Conservation (phyloP, 345 rosid species). For the Sonneratia alba region DNA sequence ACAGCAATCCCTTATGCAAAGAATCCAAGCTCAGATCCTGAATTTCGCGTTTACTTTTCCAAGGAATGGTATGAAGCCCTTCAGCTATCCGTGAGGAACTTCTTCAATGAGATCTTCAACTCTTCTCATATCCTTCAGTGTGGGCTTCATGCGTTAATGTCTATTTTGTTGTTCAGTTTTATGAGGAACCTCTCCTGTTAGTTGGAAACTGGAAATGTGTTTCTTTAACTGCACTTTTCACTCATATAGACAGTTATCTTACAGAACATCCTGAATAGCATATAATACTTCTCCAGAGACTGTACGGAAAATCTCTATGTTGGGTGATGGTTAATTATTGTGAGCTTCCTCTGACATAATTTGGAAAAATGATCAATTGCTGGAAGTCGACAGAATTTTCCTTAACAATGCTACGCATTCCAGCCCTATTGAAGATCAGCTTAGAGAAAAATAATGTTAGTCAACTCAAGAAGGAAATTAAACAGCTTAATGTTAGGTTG, state of each 20-base stretch:
- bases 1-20: constrained; percentile 57
- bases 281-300: not conserved
- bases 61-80: constrained; percentile 62
- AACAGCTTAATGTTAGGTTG: constrained; percentile 46
- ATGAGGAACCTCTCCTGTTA: not conserved
- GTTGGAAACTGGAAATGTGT: not conserved
- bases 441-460: constrained; percentile 41
- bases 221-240: not conserved
- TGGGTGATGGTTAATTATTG: not conserved
- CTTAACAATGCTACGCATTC: constrained; percentile 56
- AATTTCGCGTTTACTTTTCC: constrained; percentile 49
- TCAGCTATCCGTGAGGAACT: constrained; percentile 53
- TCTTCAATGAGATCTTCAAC: constrained; percentile 58
- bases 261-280: not conserved
- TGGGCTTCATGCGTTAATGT: not conserved
- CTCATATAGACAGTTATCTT: not conserved
- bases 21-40: constrained; percentile 55
- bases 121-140: constrained; percentile 61
- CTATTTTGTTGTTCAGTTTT: not conserved
- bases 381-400: constrained; percentile 13
- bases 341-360: not conserved
- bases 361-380: not conserved
- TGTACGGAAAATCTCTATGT: not conserved
- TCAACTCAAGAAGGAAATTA: constrained; percentile 45
- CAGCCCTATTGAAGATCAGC: constrained; percentile 56